These are phyloP conservation scores for Adiantum capillusveneris DNA, from an alignment of 75 land plant species.

Conservation along the genomic window DNA sequence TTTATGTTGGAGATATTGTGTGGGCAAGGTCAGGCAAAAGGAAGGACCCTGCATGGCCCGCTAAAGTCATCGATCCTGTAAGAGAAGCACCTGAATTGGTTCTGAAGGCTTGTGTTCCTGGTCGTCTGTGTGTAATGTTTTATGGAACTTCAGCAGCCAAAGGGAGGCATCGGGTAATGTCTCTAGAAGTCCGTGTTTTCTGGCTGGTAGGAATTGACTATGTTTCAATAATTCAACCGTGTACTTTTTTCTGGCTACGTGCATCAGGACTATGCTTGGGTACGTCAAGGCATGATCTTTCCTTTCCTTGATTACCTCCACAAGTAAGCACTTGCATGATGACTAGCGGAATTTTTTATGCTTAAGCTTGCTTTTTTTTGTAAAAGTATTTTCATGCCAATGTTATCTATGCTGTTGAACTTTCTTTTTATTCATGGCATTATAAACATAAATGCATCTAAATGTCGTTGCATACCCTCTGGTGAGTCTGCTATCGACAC, in stretches of 20 bases:
- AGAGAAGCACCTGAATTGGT: conserved; percentile 69
- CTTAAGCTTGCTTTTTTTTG: no score
- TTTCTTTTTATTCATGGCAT: no score
- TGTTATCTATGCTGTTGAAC: no score
- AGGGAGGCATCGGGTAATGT: conserved; percentile 59
- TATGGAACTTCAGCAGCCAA: conserved; percentile 67
- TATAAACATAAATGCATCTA: no score
- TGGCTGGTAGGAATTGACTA: no score
- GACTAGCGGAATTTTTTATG: no score
- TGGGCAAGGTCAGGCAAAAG: conserved; percentile 85
- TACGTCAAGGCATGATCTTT: conserved; percentile 73
- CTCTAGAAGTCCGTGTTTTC: no score
- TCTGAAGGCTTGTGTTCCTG: conserved; percentile 50
- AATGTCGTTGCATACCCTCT: no score
- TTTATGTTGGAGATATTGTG: conserved; percentile 75
- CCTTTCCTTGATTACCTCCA: conserved; percentile 74
- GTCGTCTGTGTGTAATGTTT: conserved; percentile 82
- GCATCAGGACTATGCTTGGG: conserved; percentile 93
- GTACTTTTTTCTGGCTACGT: background rate
- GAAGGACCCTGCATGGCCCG: conserved; percentile 85
- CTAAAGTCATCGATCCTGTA: conserved; percentile 76
- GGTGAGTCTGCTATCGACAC: no score
- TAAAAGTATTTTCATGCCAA: no score
- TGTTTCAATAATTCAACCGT: no score
- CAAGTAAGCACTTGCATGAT: conserved; percentile 31